Conservation (phyloP, 169 alveolate species). For the Cryptosporidium meleagridis region DNA sequence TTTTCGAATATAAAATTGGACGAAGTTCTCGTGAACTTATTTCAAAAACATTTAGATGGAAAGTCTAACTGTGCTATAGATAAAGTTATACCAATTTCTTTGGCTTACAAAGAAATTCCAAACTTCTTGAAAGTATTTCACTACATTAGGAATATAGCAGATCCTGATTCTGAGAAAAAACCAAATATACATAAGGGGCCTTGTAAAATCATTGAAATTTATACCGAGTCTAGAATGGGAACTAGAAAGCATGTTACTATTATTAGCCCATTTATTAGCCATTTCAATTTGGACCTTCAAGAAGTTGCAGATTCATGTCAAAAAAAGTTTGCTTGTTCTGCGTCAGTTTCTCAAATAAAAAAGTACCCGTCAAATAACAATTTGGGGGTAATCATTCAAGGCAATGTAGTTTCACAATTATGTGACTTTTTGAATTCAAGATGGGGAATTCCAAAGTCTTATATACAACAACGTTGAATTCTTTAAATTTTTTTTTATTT, state of each 20-base stretch:
- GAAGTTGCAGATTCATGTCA: constrained; percentile 66
- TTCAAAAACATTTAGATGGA: not conserved
- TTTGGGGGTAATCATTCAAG: constrained; percentile 58
- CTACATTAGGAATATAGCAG: constrained; percentile 20
- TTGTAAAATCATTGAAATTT: constrained; percentile 46
- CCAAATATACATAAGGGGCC: constrained; percentile 42
- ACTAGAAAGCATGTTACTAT: constrained; percentile 52
- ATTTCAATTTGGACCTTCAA: constrained; percentile 39
- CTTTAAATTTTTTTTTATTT: too few species aligned
- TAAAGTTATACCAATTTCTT: constrained; percentile 15
- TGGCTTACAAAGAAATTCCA: constrained; percentile 4
- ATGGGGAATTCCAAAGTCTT: constrained; percentile 73
- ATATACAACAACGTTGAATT: constrained; percentile 11
- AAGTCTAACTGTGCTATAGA: not conserved
- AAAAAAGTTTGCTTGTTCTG: constrained; percentile 70
- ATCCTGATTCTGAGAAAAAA: not conserved
- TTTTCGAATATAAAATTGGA: constrained; percentile 24
- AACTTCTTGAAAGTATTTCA: constrained; percentile 29
- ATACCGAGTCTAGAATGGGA: constrained; percentile 59
- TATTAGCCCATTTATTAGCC: constrained; percentile 65
- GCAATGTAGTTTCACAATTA: constrained; percentile 42
- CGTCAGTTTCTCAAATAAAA: constrained; percentile 53
- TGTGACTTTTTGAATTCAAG: constrained; percentile 1
- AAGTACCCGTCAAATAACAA: constrained; percentile 23
- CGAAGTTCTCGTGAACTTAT: not conserved